Evolutionary conservation across 2,329 filamentous ascomycete genomes (phyloP).

Genomic region (Hypomyces rosellus): DNA sequence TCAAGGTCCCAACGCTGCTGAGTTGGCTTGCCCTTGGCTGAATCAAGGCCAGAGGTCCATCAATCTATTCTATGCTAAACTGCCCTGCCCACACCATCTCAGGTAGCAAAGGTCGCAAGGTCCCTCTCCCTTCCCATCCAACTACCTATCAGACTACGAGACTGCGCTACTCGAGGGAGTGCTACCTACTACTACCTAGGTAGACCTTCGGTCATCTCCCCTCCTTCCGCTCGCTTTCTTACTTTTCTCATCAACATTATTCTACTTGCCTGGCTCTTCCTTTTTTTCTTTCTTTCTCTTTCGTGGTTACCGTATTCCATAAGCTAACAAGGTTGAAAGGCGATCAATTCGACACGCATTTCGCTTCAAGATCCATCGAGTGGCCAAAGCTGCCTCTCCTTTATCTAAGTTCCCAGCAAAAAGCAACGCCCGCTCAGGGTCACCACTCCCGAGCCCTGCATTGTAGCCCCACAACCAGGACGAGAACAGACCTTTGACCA

Average conservation of each 20-base stretch:
- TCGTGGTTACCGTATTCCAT: not conserved
- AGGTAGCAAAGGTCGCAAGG: not conserved
- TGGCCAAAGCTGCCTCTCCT: constrained; percentile 8
- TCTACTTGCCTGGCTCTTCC: not conserved
- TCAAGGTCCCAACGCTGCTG: constrained; percentile 9
- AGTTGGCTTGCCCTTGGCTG: constrained; percentile 15
- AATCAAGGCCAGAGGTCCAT: constrained; percentile 11
- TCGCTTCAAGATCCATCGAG: not conserved
- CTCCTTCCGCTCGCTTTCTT: constrained; percentile 11
- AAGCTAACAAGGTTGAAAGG: not conserved
- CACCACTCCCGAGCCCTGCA: constrained; percentile 9
- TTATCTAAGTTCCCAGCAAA: constrained; percentile 6
- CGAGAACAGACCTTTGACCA: constrained; percentile 10
- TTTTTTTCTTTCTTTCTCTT: not conserved
- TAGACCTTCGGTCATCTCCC: constrained; percentile 15
- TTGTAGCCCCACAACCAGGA: constrained; percentile 9
- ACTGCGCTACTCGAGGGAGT: constrained; percentile 9
- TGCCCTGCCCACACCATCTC: constrained; percentile 10
- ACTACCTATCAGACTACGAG: constrained; percentile 10
- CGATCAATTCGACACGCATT: not conserved
- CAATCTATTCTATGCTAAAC: not conserved
- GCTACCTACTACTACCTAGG: not conserved
- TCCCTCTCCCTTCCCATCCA: constrained; percentile 11
- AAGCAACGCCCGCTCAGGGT: constrained; percentile 7
- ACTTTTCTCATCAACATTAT: constrained; percentile 12